Percentiles rank a stretch among this genome's conserved stretches.
phyloP scores from a whole-genome alignment of 2,329 filamentous ascomycete genomes.

The Sporothrix pseudoabietina region DNA sequence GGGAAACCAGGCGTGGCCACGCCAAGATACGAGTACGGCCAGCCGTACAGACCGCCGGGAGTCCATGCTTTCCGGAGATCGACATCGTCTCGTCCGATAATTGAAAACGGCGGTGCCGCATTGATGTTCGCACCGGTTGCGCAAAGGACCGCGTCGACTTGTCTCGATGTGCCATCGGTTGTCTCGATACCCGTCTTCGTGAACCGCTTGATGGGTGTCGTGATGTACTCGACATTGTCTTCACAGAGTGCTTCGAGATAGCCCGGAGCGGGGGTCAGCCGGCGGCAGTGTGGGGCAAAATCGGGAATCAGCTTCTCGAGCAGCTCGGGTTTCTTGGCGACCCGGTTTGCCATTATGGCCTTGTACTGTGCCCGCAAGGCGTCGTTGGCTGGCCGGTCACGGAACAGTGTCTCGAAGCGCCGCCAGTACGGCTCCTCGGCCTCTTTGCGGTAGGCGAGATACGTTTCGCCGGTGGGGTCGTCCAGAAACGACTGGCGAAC shows the following conservation, averaged over 20 bases:
- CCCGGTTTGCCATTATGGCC: too few species aligned
- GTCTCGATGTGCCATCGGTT: not conserved
- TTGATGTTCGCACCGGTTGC: not conserved
- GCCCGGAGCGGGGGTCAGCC: conserved; percentile 52
- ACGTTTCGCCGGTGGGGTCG: not conserved
- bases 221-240: conserved; percentile 52
- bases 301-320: not conserved
- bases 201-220: not conserved
- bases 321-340: too few species aligned
- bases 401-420: not conserved
- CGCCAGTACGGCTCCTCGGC: not conserved
- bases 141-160: not conserved
- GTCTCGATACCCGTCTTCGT: not conserved
- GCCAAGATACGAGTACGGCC: conserved; percentile 55
- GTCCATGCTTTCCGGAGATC: conserved; percentile 61
- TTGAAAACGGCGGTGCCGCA: not conserved
- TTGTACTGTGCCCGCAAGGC: too few species aligned
- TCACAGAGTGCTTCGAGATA: conserved; percentile 65
- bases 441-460: not conserved
- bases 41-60: conserved; percentile 56
- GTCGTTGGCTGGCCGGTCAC: too few species aligned
- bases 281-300: conserved; percentile 64
- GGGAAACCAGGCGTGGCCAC: conserved; percentile 41
- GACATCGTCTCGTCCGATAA: conserved; percentile 41
- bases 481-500: not conserved